A percentile compares a stretch with the other conserved stretches of the same genome.
These are phyloP conservation scores for Dinochytrium kinnereticum DNA, from an alignment of 371 early-diverging fungal genomes.

Conservation along the genomic window DNA sequence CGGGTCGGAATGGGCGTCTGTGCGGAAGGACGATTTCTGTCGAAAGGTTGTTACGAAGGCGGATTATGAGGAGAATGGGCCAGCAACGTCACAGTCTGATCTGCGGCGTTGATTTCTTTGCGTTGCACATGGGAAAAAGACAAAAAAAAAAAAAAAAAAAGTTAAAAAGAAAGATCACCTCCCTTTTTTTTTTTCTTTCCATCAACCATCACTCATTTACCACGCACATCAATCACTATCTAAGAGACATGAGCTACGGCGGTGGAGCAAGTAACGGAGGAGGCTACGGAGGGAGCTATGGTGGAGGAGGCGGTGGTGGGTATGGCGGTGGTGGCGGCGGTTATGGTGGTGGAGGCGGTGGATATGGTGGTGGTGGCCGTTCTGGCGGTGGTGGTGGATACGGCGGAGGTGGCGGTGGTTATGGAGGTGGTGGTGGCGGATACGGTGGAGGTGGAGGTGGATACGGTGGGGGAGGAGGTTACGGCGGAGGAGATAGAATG, in stretches of 20 bases:
- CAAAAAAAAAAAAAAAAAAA: not conserved
- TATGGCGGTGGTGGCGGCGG: conserved; percentile 37
- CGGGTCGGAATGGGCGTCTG: conserved; percentile 26
- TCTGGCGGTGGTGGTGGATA: conserved; percentile 31
- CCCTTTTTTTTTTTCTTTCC: not conserved
- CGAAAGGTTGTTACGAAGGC: conserved; percentile 21
- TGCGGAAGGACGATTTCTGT: conserved; percentile 17
- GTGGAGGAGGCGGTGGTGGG: conserved; percentile 37
- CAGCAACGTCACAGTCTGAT: too few species aligned
- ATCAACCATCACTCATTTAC: conserved; percentile 1
- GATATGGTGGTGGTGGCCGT: conserved; percentile 28
- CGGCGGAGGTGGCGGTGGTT: conserved; percentile 32
- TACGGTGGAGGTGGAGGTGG: conserved; percentile 47
- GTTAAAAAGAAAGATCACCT: not conserved
- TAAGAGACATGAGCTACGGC: not conserved
- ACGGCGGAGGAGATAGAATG: conserved; percentile 66
- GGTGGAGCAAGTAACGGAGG: not conserved
- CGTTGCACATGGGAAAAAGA: too few species aligned
- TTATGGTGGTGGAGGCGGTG: conserved; percentile 29
- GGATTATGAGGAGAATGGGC: conserved; percentile 29
- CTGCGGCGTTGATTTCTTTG: too few species aligned
- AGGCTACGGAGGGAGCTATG: conserved; percentile 21
- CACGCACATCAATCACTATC: not conserved
- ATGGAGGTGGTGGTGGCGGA: conserved; percentile 46
- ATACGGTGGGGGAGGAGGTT: conserved; percentile 50